phyloP scores from a whole-genome alignment of 805 yeast species.

The Groenewaldozyma salmanticensis region DNA sequence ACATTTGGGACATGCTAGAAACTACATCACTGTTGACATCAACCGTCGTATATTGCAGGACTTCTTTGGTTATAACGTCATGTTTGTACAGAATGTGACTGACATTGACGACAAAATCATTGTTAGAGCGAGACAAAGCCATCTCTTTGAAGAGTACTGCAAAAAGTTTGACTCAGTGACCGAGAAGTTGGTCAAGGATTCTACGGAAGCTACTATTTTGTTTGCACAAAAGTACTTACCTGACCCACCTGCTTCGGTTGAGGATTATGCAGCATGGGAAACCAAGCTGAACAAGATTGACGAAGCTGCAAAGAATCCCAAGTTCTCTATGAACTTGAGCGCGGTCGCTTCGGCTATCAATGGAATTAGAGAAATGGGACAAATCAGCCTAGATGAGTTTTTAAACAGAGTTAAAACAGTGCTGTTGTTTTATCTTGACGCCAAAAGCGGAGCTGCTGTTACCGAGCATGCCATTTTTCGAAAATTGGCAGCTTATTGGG shows the following conservation, averaged over 20 bases:
- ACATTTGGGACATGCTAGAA: conserved; percentile 98
- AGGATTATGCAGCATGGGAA: conserved; percentile 6
- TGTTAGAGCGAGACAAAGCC: conserved; percentile 84
- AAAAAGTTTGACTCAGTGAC: conserved; percentile 22
- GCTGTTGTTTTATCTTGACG: conserved; percentile 63
- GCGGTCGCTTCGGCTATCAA: conserved; percentile 47
- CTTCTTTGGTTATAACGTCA: conserved; percentile 82
- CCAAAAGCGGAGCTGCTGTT: conserved; percentile 60
- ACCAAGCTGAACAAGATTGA: conserved; percentile 33
- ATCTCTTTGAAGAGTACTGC: conserved; percentile 57
- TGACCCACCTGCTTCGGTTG: conserved; percentile 3
- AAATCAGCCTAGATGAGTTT: conserved; percentile 25
- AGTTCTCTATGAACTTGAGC: conserved; percentile 72
- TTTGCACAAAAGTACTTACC: conserved; percentile 39
- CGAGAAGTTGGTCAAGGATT: conserved; percentile 26
- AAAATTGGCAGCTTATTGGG: conserved; percentile 84
- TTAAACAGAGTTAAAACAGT: conserved; percentile 59
- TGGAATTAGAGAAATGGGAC: conserved; percentile 26
- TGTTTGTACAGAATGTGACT: conserved; percentile 94
- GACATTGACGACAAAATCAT: conserved; percentile 97
- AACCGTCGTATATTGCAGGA: conserved; percentile 82
- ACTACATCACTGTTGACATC: conserved; percentile 90
- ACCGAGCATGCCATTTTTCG: conserved; percentile 80
- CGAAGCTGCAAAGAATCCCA: conserved; percentile 55
- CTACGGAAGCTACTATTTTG: conserved; percentile 34